Evolutionary conservation across 2,329 filamentous ascomycete genomes (phyloP), one percentile per base, ranked within the genome.

Genomic region (Fusarium drepaniforme): DNA sequence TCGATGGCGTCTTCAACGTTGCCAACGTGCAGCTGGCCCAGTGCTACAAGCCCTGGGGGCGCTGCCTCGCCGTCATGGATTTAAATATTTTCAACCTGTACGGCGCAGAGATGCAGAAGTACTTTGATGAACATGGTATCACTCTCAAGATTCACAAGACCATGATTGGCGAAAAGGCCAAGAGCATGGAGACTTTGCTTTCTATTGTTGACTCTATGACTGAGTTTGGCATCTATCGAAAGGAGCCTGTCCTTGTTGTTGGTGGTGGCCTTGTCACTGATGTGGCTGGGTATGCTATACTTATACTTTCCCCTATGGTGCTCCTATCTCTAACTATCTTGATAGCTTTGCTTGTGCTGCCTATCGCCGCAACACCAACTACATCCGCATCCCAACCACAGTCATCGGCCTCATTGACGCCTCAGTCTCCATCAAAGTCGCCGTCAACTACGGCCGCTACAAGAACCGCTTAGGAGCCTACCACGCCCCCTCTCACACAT

Each of bases 351-450:
- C 92, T 7, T 94, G 92, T 80, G 92, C 92, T 30, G 87, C 91
- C 9, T 94, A 94, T 83, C 89, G 92, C 71, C 87, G 93, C 76
- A 93, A 90, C 83, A 94, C 92, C 51, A 93, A 93, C 83, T 94
- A 89, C 84, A 93, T 94, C 79, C 91, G 92, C 58, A 88, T 94
- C 11, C 93, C 93, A 2, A 94, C 93, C 0, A 94, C 93, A 1
- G 90, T 94, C 73, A 94, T 94, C 78, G 92, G 93, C 12, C 86
- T 94, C 58, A 94, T 94, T 70, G 93, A 94, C 79, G 93, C 93
- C 4, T 93, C 91, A 21, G 93, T 94, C 61, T 93, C 90, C 40
- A 94, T 94, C 86, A 94, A 94, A 80, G 92, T 94, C n/a, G 93
- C 91, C 15, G 92, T 94, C 78, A 94, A 94, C 85, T 93, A 94